Percentiles rank a stretch among this genome's conserved stretches.
Conservation (phyloP, 73 alveolate genomes). For the Tetrahymena malaccensis region DNA sequence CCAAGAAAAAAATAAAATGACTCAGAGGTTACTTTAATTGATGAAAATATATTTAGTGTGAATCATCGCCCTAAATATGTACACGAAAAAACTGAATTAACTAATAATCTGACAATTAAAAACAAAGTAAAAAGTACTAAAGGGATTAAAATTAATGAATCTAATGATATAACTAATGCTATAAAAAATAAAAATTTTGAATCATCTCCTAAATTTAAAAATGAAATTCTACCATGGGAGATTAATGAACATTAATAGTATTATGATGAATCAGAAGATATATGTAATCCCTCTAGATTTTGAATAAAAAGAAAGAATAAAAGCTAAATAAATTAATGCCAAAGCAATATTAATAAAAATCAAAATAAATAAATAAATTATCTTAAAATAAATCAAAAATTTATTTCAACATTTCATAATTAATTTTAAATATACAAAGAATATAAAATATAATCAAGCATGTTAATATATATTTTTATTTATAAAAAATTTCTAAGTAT, state of each 20-base stretch:
- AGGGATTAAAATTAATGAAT: not conserved
- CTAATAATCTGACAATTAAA: not conserved
- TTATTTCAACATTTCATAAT: too few species aligned
- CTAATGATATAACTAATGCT: not conserved
- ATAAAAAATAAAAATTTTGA: not conserved
- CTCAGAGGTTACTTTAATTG: not conserved
- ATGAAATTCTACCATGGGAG: not conserved
- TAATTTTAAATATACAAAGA: too few species aligned
- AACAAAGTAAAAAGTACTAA: not conserved
- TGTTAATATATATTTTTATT: too few species aligned
- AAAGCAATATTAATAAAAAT: not conserved
- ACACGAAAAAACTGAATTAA: not conserved
- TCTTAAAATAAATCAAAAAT: too few species aligned
- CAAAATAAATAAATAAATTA: not conserved
- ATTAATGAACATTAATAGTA: not conserved
- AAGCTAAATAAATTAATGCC: not conserved
- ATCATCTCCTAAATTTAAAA: not conserved
- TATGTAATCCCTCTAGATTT: not conserved
- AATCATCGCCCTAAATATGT: not conserved
- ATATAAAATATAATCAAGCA: too few species aligned
- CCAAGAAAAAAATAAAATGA: not conserved
- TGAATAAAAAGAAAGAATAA: not conserved
- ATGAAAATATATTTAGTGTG: not conserved
- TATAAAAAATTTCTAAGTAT: too few species aligned
- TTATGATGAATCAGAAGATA: not conserved